Conservation (phyloP, 257 asterid species). For the Solanum dulcamara region DNA sequence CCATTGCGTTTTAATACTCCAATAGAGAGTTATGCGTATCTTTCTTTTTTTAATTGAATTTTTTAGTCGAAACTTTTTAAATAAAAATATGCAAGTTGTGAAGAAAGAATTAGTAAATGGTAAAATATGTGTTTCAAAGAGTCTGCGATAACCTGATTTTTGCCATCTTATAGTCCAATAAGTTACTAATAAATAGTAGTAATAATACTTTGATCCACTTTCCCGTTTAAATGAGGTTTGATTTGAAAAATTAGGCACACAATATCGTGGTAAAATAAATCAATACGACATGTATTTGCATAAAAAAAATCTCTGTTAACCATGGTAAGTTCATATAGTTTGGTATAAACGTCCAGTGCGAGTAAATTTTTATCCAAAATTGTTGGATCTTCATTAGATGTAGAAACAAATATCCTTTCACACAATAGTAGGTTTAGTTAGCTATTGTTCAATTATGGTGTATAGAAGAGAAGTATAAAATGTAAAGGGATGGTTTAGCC, state of each 20-base stretch:
- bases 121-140: neutral
- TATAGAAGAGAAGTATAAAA: too few species aligned
- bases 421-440: neutral
- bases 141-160: neutral
- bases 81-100: neutral
- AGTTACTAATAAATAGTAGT: neutral
- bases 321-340: neutral
- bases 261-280: neutral
- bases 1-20: neutral
- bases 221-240: neutral
- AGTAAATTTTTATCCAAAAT: neutral
- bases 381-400: neutral
- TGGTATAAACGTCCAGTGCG: neutral
- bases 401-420: neutral
- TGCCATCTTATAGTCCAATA: neutral
- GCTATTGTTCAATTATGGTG: too few species aligned
- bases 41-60: neutral
- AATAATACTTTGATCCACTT: neutral
- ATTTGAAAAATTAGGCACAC: neutral
- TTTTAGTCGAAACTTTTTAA: neutral
- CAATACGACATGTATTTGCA: neutral
- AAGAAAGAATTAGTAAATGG: neutral
- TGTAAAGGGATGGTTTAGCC: neutral
- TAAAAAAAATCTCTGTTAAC: neutral
- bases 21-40: neutral